phyloP scores from a whole-genome alignment of 1,284 basidiomycete species.

The Puccinia brachypodii region DNA sequence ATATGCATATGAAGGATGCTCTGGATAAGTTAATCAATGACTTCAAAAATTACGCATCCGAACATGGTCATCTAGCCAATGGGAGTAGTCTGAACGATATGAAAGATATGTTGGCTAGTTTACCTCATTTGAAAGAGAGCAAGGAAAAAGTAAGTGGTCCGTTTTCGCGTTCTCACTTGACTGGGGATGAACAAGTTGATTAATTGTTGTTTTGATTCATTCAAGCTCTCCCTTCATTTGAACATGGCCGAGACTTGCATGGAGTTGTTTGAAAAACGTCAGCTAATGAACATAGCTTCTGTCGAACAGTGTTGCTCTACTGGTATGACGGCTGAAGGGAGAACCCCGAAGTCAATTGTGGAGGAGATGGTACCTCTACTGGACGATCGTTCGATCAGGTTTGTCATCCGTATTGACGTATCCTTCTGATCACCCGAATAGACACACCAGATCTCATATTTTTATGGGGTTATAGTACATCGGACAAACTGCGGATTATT shows the following conservation, averaged over 20 bases:
- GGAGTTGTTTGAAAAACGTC: conserved; percentile 84
- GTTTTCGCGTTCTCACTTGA: neutral
- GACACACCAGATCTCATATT: neutral
- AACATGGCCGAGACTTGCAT: conserved; percentile 99
- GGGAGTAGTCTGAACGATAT: conserved; percentile 90
- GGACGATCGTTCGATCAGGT: conserved; percentile 72
- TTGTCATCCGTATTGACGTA: neutral
- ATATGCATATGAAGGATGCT: conserved; percentile 49
- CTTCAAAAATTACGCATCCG: conserved; percentile 57
- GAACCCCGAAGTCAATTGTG: conserved; percentile 84
- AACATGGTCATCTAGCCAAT: conserved; percentile 46
- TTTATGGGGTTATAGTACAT: conserved; percentile 10
- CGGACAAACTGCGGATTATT: conserved; percentile 92
- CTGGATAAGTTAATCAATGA: conserved; percentile 47
- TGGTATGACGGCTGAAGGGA: conserved; percentile 81
- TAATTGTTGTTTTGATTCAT: neutral
- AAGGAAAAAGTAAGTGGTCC: conserved; percentile 68
- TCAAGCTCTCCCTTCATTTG: conserved; percentile 82
- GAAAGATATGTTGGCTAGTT: conserved; percentile 95
- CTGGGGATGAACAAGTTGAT: neutral
- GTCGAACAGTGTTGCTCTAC: conserved; percentile 90
- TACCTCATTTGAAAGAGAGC: conserved; percentile 93
- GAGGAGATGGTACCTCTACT: conserved; percentile 98
- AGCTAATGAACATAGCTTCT: conserved; percentile 77
- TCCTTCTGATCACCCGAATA: neutral